These are phyloP conservation scores for Oryza brachyantha DNA, from an alignment of 176 grass and related monocot species.

Conservation along the genomic window DNA sequence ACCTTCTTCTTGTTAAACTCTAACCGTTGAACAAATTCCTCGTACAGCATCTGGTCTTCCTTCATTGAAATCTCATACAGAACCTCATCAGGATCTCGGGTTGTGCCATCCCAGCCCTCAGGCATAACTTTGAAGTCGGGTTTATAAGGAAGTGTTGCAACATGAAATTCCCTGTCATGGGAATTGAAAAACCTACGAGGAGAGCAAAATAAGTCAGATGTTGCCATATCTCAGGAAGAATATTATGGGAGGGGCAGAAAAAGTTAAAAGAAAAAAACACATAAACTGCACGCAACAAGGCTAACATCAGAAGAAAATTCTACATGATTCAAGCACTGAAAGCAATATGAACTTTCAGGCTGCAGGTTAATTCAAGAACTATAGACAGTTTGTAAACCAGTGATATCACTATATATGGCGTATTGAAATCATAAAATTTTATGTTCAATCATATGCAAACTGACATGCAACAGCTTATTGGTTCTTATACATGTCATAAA, in stretches of 20 bases:
- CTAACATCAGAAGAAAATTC: neutral
- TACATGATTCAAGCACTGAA: neutral
- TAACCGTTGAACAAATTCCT: slow-evolving; percentile 87
- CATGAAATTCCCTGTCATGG: slow-evolving; percentile 96
- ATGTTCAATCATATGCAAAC: slow-evolving; percentile 2
- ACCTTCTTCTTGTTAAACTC: slow-evolving; percentile 99
- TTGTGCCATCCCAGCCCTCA: slow-evolving; percentile 91
- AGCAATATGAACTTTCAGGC: neutral
- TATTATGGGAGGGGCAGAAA: neutral
- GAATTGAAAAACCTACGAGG: slow-evolving; percentile 81
- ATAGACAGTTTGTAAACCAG: neutral
- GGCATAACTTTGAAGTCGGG: slow-evolving; percentile 99
- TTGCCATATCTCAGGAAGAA: neutral
- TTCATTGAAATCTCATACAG: slow-evolving; percentile 97
- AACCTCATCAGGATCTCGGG: slow-evolving; percentile 92
- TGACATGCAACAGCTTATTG: slow-evolving; percentile 1
- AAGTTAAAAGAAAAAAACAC: neutral
- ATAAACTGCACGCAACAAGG: neutral
- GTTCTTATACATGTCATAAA: neutral
- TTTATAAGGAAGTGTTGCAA: slow-evolving; percentile 92
- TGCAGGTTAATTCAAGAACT: slow-evolving; percentile 7
- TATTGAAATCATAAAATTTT: neutral
- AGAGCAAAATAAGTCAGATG: slow-evolving; percentile 24
- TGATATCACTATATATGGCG: neutral
- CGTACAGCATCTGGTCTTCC: slow-evolving; percentile 89